Evolutionary conservation across 495 filamentous ascomycete species (phyloP).

Genomic region (Echria macrotheca): DNA sequence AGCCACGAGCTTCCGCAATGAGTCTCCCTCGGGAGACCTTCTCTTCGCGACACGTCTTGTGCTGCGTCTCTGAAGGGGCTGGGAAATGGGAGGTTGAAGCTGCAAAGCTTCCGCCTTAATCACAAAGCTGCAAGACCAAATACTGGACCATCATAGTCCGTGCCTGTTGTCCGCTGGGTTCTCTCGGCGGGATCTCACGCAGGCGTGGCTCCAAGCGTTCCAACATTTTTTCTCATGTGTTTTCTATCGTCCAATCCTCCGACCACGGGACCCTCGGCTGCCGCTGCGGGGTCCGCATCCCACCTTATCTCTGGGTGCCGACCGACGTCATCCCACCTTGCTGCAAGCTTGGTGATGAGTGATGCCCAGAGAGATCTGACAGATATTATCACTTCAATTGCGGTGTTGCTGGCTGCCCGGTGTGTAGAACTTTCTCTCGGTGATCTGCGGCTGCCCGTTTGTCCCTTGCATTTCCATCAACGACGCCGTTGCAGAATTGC

Average conservation of each 20-base stretch:
- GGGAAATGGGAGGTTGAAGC: constrained; percentile 24
- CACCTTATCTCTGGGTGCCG: too few species aligned
- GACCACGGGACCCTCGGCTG: too few species aligned
- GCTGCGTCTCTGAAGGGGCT: constrained; percentile 38
- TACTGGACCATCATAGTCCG: constrained; percentile 52
- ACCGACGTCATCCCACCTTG: too few species aligned
- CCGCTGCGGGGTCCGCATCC: too few species aligned
- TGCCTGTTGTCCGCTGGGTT: constrained; percentile 33
- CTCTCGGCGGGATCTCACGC: constrained; percentile 24
- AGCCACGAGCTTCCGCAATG: constrained; percentile 20
- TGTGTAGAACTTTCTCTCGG: too few species aligned
- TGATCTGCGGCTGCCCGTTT: too few species aligned
- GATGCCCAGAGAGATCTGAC: too few species aligned
- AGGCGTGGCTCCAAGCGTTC: constrained; percentile 51
- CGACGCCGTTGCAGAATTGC: too few species aligned
- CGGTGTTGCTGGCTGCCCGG: too few species aligned
- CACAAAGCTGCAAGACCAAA: constrained; percentile 41
- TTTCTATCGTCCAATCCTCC: neutral
- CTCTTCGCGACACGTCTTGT: constrained; percentile 41
- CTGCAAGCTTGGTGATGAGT: neutral
- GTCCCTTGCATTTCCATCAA: too few species aligned
- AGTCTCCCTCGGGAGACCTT: constrained; percentile 44
- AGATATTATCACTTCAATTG: too few species aligned
- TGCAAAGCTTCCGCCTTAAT: constrained; percentile 15
- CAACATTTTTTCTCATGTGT: constrained; percentile 32